These are phyloP conservation scores for Sphaerulina populicola DNA, from an alignment of 2,329 filamentous ascomycete genomes.

Conservation along the genomic window DNA sequence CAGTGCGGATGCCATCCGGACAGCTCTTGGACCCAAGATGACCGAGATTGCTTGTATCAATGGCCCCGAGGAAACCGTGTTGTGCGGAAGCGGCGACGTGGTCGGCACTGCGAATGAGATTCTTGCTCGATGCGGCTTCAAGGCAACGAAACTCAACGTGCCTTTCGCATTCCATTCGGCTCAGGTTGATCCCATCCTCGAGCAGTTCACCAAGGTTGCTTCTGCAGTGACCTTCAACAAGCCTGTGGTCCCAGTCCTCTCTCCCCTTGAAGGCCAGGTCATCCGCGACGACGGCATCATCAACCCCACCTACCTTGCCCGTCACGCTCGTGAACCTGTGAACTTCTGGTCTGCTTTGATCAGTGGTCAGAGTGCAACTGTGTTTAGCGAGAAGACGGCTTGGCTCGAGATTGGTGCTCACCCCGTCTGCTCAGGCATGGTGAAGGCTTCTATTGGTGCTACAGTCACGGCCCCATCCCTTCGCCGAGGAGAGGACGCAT, in stretches of 20 bases:
- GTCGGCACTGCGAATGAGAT: constrained; percentile 47
- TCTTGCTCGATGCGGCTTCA: constrained; percentile 48
- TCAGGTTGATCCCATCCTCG: constrained; percentile 56
- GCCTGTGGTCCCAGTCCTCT: constrained; percentile 57
- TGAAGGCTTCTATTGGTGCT: constrained; percentile 55
- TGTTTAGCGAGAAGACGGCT: constrained; percentile 57
- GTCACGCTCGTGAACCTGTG: constrained; percentile 59
- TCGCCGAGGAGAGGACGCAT: constrained; percentile 54
- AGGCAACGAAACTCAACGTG: constrained; percentile 55
- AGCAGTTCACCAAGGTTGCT: constrained; percentile 51
- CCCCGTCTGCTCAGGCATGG: constrained; percentile 59
- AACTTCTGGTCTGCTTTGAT: constrained; percentile 58
- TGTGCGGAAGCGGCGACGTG: constrained; percentile 55
- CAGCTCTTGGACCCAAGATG: constrained; percentile 44
- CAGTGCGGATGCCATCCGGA: constrained; percentile 45
- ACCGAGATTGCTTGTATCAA: constrained; percentile 65
- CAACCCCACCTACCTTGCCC: constrained; percentile 54
- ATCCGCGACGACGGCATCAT: constrained; percentile 51
- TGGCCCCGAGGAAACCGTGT: constrained; percentile 63
- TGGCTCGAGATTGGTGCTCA: constrained; percentile 71
- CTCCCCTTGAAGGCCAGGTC: constrained; percentile 55
- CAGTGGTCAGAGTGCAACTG: constrained; percentile 49
- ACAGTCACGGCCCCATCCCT: constrained; percentile 53
- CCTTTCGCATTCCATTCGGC: constrained; percentile 60
- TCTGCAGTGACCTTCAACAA: constrained; percentile 48